Conservation (phyloP, 768 basidiomycete species). For the Chiua virens region DNA sequence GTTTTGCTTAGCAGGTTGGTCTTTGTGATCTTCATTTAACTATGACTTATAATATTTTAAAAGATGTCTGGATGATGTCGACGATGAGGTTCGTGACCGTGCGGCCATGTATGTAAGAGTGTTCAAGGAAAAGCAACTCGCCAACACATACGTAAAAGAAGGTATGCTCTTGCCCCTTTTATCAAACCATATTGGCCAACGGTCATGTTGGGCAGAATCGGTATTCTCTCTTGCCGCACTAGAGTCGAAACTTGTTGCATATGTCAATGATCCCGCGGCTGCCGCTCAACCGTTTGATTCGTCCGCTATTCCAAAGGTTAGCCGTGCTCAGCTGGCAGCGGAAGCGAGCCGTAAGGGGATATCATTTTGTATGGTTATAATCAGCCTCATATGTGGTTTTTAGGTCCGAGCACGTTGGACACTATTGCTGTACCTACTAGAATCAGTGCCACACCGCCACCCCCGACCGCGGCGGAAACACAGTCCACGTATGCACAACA, state of each 20-base stretch:
- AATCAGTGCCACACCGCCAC: slow-evolving; percentile 58
- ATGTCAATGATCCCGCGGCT: slow-evolving; percentile 82
- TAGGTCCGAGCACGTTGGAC: slow-evolving; percentile 85
- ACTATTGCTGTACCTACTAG: slow-evolving; percentile 75
- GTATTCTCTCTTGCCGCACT: slow-evolving; percentile 88
- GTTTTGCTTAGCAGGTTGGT: slow-evolving; percentile 82
- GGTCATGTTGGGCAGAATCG: slow-evolving; percentile 61
- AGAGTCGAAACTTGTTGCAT: slow-evolving; percentile 90
- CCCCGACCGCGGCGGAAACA: slow-evolving; percentile 82
- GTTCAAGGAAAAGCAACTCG: slow-evolving; percentile 75
- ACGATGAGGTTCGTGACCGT: slow-evolving; percentile 97
- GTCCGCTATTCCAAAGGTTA: slow-evolving; percentile 88
- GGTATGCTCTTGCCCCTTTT: slow-evolving; percentile 48
- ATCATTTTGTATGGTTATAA: slow-evolving; percentile 4
- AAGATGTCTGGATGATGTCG: slow-evolving; percentile 96
- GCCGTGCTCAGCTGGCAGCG: slow-evolving; percentile 86
- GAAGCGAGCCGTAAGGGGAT: slow-evolving; percentile 75
- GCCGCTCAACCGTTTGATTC: slow-evolving; percentile 77
- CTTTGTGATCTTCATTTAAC: neutral
- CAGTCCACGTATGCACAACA: slow-evolving; percentile 88
- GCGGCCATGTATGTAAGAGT: slow-evolving; percentile 92
- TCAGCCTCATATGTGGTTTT: slow-evolving; percentile 7
- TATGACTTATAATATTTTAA: slow-evolving; percentile 3
- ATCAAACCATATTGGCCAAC: neutral
- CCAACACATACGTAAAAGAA: slow-evolving; percentile 88